Conservation (phyloP, 1,139 yeast genomes). For the Tardiomyces digboiensis region DNA sequence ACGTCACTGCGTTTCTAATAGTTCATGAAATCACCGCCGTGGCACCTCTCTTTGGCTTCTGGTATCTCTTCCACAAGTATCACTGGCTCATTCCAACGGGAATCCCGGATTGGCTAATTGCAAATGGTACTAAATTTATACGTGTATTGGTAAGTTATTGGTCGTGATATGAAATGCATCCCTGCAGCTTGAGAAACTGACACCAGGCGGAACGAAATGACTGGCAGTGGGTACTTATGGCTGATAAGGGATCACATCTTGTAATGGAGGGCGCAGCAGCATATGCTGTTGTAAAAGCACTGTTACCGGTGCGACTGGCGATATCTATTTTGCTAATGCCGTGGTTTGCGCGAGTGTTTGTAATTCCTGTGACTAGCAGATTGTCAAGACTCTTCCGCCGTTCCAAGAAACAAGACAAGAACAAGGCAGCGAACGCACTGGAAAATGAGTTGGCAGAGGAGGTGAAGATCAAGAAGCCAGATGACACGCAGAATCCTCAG, state of each 20-base stretch:
- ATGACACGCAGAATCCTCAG: neutral
- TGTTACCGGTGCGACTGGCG: slow-evolving; percentile 49
- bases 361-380: slow-evolving; percentile 41
- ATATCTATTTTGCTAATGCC: slow-evolving; percentile 56
- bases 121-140: slow-evolving; percentile 51
- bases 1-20: slow-evolving; percentile 62
- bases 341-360: slow-evolving; percentile 49
- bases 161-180: neutral
- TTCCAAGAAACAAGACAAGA: neutral
- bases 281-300: slow-evolving; percentile 61
- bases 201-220: slow-evolving; percentile 22
- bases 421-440: slow-evolving; percentile 1
- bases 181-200: too few relatives aligned
- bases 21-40: slow-evolving; percentile 86
- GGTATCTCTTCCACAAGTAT: slow-evolving; percentile 62
- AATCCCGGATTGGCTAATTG: slow-evolving; percentile 56
- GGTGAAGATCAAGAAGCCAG: slow-evolving; percentile 3
- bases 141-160: slow-evolving; percentile 32
- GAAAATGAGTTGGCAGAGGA: slow-evolving; percentile 4
- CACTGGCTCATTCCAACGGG: slow-evolving; percentile 40
- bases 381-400: slow-evolving; percentile 15
- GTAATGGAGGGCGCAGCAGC: slow-evolving; percentile 85
- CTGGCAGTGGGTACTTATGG: slow-evolving; percentile 22
- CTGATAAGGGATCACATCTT: slow-evolving; percentile 46
- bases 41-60: slow-evolving; percentile 63